A percentile compares a stretch with the other conserved stretches of the same genome.
phyloP scores from a whole-genome alignment of 768 basidiomycete species.

The Royoungia palumana region DNA sequence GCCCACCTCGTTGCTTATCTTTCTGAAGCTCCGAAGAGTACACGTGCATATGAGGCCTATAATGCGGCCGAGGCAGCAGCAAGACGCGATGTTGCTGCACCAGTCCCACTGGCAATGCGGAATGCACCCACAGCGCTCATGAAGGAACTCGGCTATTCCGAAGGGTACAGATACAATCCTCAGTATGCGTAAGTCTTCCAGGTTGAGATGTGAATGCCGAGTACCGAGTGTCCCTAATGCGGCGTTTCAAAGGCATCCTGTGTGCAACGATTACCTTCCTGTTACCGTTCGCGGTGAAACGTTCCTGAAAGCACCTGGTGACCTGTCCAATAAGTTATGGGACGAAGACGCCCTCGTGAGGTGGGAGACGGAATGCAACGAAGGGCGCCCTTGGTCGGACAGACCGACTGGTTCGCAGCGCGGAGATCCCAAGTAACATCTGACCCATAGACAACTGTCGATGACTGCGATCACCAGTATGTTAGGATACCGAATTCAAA shows the following conservation, averaged over 20 bases:
- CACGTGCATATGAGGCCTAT: slow-evolving; percentile 77
- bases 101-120: slow-evolving; percentile 70
- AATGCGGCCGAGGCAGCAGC: slow-evolving; percentile 63
- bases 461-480: not conserved
- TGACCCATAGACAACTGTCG: not conserved
- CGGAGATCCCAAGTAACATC: not conserved
- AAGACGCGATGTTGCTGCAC: slow-evolving; percentile 45
- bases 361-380: slow-evolving; percentile 56
- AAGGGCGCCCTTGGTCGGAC: slow-evolving; percentile 48
- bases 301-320: slow-evolving; percentile 44
- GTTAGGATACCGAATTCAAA: not conserved
- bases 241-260: slow-evolving; percentile 50
- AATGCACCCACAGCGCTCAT: slow-evolving; percentile 75
- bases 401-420: slow-evolving; percentile 14
- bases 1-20: slow-evolving; percentile 77
- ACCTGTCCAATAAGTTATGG: slow-evolving; percentile 49
- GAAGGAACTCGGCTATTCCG: slow-evolving; percentile 66
- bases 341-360: slow-evolving; percentile 52
- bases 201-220: not conserved
- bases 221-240: not conserved
- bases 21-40: slow-evolving; percentile 79
- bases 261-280: slow-evolving; percentile 62
- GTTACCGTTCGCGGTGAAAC: slow-evolving; percentile 38
- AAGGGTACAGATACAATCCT: slow-evolving; percentile 64
- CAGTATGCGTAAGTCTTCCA: slow-evolving; percentile 42